phyloP scores from a whole-genome alignment of 2,329 filamentous ascomycete genomes.

The Botrytis pseudocinerea region DNA sequence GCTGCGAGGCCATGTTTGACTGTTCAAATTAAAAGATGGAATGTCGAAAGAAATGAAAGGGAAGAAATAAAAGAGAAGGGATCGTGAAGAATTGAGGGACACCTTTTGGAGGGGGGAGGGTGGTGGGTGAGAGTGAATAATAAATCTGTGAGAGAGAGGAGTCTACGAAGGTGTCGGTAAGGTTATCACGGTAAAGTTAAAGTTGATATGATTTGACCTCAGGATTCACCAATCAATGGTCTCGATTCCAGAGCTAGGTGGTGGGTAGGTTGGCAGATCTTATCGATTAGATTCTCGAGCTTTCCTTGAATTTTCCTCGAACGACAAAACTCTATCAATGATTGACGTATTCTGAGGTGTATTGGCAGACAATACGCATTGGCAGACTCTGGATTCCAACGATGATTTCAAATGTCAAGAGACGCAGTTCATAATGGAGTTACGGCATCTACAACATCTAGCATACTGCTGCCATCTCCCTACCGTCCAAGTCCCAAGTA shows the following conservation, averaged over 20 bases:
- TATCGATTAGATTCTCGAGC: background rate
- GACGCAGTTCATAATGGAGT: background rate
- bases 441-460: background rate
- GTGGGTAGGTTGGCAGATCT: background rate
- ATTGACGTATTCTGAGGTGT: background rate
- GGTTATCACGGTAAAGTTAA: background rate
- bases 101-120: background rate
- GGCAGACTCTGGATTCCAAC: background rate
- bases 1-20: conserved; percentile 47
- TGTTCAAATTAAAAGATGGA: background rate
- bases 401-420: background rate
- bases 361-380: background rate
- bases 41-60: background rate
- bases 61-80: background rate
- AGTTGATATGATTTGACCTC: background rate
- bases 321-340: background rate
- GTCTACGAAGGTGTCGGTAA: background rate
- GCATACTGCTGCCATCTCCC: too few species aligned
- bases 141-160: background rate
- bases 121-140: background rate
- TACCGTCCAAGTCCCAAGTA: background rate
- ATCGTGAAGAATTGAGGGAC: background rate
- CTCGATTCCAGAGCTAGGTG: background rate
- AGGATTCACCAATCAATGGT: background rate
- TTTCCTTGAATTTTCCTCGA: background rate